Evolutionary conservation across 208 protist species (phyloP).

Genomic region (Angomonas deanei): DNA sequence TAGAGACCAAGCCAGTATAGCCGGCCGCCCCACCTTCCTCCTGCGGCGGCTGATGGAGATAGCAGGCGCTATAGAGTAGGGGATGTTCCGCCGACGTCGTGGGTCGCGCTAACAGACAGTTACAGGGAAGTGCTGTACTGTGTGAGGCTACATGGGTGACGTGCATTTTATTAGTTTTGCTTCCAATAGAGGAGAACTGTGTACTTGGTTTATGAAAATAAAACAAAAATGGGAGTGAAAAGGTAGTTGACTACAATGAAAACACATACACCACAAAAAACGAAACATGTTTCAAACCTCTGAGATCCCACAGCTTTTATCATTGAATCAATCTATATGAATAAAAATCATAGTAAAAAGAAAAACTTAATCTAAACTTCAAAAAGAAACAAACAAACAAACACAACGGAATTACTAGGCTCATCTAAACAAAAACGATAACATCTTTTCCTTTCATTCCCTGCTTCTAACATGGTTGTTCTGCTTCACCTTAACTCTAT

Average conservation of each 20-base stretch:
- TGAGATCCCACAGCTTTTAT: too few relatives aligned
- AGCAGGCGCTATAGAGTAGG: constrained; percentile 4
- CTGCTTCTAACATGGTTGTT: too few relatives aligned
- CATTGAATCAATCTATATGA: too few relatives aligned
- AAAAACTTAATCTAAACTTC: not conserved
- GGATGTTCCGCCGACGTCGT: not conserved
- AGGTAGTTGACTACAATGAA: not conserved
- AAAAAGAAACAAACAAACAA: not conserved
- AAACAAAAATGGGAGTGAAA: not conserved
- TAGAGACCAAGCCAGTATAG: not conserved
- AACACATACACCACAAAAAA: not conserved
- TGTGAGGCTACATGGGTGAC: constrained; percentile 4
- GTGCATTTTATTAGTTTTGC: not conserved
- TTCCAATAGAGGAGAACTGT: not conserved
- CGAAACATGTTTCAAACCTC: too few relatives aligned
- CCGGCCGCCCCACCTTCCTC: not conserved
- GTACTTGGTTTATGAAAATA: too few relatives aligned
- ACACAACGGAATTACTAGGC: too few relatives aligned
- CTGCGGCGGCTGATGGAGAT: not conserved
- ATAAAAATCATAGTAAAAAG: not conserved
- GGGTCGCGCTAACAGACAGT: constrained; percentile 54
- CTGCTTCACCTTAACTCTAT: too few relatives aligned
- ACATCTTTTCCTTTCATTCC: too few relatives aligned
- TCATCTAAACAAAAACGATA: too few relatives aligned
- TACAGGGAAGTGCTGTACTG: constrained; percentile 46